A percentile compares a stretch with the other conserved stretches of the same genome.
These are phyloP conservation scores for Laburnicola sp. DNA, from an alignment of 2,329 filamentous ascomycete genomes.

Conservation along the genomic window DNA sequence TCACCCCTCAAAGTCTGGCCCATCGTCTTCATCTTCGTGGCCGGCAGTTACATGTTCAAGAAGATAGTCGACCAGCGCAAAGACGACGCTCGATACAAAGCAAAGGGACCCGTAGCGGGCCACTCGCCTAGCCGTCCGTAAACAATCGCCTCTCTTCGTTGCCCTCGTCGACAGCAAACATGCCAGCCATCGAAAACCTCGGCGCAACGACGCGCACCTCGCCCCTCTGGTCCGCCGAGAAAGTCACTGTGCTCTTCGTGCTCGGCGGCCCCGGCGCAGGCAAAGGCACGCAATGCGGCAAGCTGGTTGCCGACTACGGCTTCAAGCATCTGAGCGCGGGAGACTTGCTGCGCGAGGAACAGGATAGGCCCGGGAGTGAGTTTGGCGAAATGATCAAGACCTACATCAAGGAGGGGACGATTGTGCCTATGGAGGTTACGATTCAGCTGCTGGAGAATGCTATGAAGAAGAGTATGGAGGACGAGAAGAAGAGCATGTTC, in stretches of 20 bases:
- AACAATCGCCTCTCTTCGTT: conserved; percentile 9
- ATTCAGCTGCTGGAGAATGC: conserved; percentile 91
- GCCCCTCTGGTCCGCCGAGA: conserved; percentile 72
- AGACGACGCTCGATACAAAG: conserved; percentile 34
- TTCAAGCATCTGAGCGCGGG: conserved; percentile 94
- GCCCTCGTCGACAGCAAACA: conserved; percentile 18
- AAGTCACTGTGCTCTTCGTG: conserved; percentile 93
- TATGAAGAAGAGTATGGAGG: conserved; percentile 71
- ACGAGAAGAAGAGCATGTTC: conserved; percentile 69
- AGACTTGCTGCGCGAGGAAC: conserved; percentile 90
- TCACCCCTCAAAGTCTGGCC: conserved; percentile 49
- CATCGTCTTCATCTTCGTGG: conserved; percentile 52
- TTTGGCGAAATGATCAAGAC: conserved; percentile 91
- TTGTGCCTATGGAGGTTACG: conserved; percentile 99
- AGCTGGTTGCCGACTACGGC: conserved; percentile 82
- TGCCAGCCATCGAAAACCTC: conserved; percentile 47
- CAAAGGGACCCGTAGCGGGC: conserved; percentile 33
- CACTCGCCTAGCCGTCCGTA: conserved; percentile 43
- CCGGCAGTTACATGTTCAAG: conserved; percentile 52
- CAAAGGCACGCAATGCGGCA: conserved; percentile 93
- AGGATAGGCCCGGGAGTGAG: conserved; percentile 80
- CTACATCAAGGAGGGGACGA: conserved; percentile 91
- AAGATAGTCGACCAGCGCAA: conserved; percentile 51
- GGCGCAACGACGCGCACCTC: conserved; percentile 53
- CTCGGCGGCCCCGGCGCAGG: conserved; percentile 94